Conservation (phyloP, 441 rosid species). For the Rhodomyrtus psidioides region DNA sequence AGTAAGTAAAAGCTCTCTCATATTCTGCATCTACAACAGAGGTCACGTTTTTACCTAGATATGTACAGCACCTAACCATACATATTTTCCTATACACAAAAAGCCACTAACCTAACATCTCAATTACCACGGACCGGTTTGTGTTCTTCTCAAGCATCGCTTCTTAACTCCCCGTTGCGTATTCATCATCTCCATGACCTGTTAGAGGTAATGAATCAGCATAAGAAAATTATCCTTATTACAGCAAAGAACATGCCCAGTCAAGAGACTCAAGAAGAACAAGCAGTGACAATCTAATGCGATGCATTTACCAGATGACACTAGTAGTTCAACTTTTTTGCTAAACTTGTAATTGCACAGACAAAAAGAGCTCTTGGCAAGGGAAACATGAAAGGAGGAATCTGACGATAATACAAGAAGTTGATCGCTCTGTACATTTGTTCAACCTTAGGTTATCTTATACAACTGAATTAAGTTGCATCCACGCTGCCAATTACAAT, state of each 20-base stretch:
- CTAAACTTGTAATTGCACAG: neutral
- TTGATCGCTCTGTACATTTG: neutral
- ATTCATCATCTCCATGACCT: conserved; percentile 63
- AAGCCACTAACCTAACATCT: neutral
- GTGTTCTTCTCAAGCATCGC: conserved; percentile 67
- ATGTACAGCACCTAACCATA: conserved; percentile 33
- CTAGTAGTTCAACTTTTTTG: neutral
- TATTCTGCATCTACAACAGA: conserved; percentile 19
- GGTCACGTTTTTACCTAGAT: conserved; percentile 5
- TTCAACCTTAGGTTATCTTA: neutral
- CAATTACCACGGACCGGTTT: conserved; percentile 86
- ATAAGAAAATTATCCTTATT: neutral
- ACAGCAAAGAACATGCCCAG: neutral
- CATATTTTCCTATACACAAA: conserved; percentile 2
- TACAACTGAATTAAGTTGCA: neutral
- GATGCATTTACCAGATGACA: neutral
- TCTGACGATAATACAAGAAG: neutral
- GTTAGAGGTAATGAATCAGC: neutral
- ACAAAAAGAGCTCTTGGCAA: neutral
- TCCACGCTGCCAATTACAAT: neutral
- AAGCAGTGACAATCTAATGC: neutral
- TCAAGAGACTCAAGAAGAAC: neutral
- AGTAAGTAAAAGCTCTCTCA: conserved; percentile 6
- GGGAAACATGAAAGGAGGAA: neutral
- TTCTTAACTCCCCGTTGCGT: conserved; percentile 46